Evolutionary conservation across 768 basidiomycete genomes (phyloP), one percentile per base, ranked within the genome.

Genomic region (Cyclocybe cylindracea): DNA sequence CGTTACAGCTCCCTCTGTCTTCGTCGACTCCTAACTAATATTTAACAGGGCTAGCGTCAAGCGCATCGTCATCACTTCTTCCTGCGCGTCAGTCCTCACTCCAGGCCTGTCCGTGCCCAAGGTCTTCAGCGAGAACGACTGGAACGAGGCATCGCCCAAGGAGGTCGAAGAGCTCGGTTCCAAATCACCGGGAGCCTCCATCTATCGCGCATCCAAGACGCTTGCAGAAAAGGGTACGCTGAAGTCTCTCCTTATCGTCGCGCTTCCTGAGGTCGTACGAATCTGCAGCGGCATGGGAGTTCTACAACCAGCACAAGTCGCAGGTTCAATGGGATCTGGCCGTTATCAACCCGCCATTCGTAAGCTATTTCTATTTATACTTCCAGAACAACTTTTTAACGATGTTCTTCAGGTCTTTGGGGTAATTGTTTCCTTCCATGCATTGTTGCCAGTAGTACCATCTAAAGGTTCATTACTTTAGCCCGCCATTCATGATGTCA

Each of bases 31-130:
- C 6, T 38, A 18, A 42, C 14, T 7, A 11, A 31, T 19, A 39
- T 16, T 13, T n/a, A 39, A 33, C 59, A 73, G 79, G 45, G 56
- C 74, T 11, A 58, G 64, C 7, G 72, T 92, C 57, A 83, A 87
- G 63, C 80, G 90, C 3, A 71, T 94, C 39, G 81, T 91, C 7
- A 66, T 89, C 51, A 89, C 86, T 0, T 83, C 83, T 8, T 89
- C 87, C 1, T 70, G 65, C 41, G 86, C 80, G 1, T 69, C 84
- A 0, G 59, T 87, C 10, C 54, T 78, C 1, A 60, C 60, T 7
- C 13, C 55, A n/a, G 53, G 56, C 7, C 52, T 66, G 0, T 55
- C 57, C 0, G 63, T 71, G 1, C 59, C 58, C 0, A 38, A 19
- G 9, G 67, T 68, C 1, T 80, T 74, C 58, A 70, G 62, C 36